Base-by-base conservation (phyloP, 2,329 filamentous ascomycete species). In the Gnomoniopsis smithogilvyi region DNA sequence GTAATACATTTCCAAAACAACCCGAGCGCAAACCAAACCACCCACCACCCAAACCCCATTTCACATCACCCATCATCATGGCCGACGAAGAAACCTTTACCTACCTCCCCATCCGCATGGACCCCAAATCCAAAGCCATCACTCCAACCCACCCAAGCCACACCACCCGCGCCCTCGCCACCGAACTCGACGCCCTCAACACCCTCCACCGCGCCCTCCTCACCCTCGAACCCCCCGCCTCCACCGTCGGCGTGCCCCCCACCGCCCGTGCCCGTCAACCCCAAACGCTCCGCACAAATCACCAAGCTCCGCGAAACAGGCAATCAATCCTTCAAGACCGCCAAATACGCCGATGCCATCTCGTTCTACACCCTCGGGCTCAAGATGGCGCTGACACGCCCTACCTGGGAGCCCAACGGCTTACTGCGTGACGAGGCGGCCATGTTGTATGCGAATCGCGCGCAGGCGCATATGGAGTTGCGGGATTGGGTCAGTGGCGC, bases 291-390 rank as follows among this genome's bases (percentile, higher is more conserved):
- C 65, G 92, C 91, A 38, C 87, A 93, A 71, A 90, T 99, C 74
- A 85, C 81, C 75, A 98, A 98, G 78, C 87, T 98, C 65, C 91
- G 92, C 72, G 95, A 98, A 73, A 84, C 83, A 59, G 94, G 92
- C 68, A 96, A 96, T 79, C 78, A 78, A 60, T 86, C 90, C 66
- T 94, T 91, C 80, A 89, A 91, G 74, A 93, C 94, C 75, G 83
- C 83, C 67, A 82, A 86, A 66, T 86, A 89, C 76, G 75, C 74
- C 58, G 91, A 96, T 56, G 94, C 94, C 3, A 80, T 92, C 66
- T 87, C 87, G 66, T 82, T 93, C 66, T 97, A 98, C 79, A 84
- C 83, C 0, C 84, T 94, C n/a, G 93, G 91, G 1, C 83, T 98
- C 58, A 87, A 95, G 65, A 96, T 98, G 93, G 94, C 92, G 3